Evolutionary conservation across 2,329 filamentous ascomycete species (phyloP).

Genomic region (Neobulgaria alba): DNA sequence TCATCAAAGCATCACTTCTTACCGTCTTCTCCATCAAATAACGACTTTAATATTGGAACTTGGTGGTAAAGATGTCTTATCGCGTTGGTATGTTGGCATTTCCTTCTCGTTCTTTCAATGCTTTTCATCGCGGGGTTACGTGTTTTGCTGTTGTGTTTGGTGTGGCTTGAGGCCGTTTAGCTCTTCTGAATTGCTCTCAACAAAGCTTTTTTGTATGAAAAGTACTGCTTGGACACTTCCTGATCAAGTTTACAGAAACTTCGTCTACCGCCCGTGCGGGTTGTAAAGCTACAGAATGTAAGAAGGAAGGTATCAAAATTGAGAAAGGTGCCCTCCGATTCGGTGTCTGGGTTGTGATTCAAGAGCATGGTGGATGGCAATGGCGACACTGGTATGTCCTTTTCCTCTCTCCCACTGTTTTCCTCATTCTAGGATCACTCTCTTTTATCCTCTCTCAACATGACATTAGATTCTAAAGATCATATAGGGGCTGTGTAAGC

Average conservation of each 20-base stretch:
- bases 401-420: conserved; percentile 3
- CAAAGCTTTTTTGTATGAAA: too few species aligned
- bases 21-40: too few species aligned
- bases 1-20: too few species aligned
- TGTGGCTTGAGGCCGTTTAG: too few species aligned
- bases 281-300: conserved; percentile 66
- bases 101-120: too few species aligned
- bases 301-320: conserved; percentile 61
- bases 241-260: conserved; percentile 50
- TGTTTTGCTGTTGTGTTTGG: background rate
- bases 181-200: too few species aligned
- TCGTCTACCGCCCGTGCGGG: conserved; percentile 62
- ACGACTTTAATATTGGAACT: too few species aligned
- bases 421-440: background rate
- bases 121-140: too few species aligned
- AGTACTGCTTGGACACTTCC: too few species aligned
- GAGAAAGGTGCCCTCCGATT: conserved; percentile 70
- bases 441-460: background rate
- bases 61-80: conserved; percentile 4
- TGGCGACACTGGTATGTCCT: conserved; percentile 78
- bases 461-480: background rate
- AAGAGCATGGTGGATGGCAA: conserved; percentile 45
- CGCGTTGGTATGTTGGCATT: conserved; percentile 4
- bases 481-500: conserved; percentile 75
- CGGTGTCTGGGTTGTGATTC: conserved; percentile 57